Conservation (phyloP, 164 flowering plant genomes). For the Saururus chinensis region DNA sequence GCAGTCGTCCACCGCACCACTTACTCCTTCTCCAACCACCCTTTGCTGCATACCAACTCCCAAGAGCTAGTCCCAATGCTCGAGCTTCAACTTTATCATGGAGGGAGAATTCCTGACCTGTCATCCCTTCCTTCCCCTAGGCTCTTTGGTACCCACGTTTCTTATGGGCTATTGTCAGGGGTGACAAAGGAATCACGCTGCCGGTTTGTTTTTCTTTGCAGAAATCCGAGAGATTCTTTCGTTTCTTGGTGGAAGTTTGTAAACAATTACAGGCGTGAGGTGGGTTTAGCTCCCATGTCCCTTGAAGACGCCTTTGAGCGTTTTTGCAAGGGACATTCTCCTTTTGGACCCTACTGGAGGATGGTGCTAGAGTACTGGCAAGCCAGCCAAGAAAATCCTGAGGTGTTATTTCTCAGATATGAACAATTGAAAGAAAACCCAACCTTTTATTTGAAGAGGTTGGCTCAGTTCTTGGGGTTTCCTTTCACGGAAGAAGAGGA, state of each 20-base stretch:
- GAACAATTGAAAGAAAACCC: constrained; percentile 27
- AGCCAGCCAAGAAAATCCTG: constrained; percentile 18
- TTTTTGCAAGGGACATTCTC: constrained; percentile 20
- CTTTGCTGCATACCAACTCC: not conserved
- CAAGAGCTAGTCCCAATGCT: not conserved
- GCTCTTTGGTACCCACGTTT: constrained; percentile 2
- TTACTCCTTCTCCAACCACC: not conserved
- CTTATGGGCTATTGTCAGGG: constrained; percentile 2
- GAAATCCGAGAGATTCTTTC: constrained; percentile 12
- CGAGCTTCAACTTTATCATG: not conserved
- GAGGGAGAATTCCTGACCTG: not conserved
- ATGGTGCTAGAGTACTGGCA: constrained; percentile 2
- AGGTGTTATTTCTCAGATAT: constrained; percentile 26
- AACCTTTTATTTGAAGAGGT: constrained; percentile 1
- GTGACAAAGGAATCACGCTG: constrained; percentile 1
- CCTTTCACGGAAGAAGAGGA: constrained; percentile 24
- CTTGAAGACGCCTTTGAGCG: constrained; percentile 20
- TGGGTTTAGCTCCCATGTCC: not conserved
- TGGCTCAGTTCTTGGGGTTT: constrained; percentile 28
- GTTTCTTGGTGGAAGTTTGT: constrained; percentile 7
- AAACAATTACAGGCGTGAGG: not conserved
- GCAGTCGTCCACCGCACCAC: not conserved
- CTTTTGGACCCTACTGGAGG: constrained; percentile 18
- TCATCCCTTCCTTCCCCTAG: no score
- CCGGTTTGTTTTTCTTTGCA: constrained; percentile 9